phyloP scores from a whole-genome alignment of 805 yeast species.

The Saccharomycopsis sp. region DNA sequence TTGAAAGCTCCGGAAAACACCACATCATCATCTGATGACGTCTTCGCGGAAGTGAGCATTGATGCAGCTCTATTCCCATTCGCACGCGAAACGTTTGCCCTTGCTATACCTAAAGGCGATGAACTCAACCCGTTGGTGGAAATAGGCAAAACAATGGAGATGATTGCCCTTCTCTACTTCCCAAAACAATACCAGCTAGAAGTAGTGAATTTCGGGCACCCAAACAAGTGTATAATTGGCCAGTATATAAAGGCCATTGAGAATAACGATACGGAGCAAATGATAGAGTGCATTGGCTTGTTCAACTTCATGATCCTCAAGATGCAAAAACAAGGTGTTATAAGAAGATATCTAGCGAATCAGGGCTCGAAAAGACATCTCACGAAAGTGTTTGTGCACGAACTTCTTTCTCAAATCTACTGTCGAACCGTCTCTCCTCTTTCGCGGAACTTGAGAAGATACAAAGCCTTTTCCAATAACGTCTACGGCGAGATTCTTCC shows the following conservation, averaged over 20 bases:
- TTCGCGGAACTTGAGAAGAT: constrained; percentile 53
- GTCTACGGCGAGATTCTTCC: constrained; percentile 92
- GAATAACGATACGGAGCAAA: constrained; percentile 26
- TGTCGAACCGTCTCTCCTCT: constrained; percentile 74
- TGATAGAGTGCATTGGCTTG: constrained; percentile 32
- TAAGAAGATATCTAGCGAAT: constrained; percentile 28
- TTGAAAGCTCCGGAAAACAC: background rate
- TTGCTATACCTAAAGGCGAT: constrained; percentile 46
- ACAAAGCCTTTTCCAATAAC: constrained; percentile 82
- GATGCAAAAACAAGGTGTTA: constrained; percentile 31
- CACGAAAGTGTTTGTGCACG: constrained; percentile 49
- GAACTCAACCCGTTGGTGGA: constrained; percentile 60
- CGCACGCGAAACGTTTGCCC: constrained; percentile 42
- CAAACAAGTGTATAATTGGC: constrained; percentile 34
- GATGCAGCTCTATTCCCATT: constrained; percentile 34
- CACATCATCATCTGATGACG: background rate
- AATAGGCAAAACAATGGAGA: constrained; percentile 44
- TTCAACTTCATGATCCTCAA: constrained; percentile 37
- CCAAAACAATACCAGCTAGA: constrained; percentile 31
- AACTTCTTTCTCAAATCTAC: constrained; percentile 65
- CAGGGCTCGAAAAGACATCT: constrained; percentile 26
- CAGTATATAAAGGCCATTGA: constrained; percentile 31
- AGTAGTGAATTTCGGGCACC: constrained; percentile 31
- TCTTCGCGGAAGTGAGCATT: constrained; percentile 22
- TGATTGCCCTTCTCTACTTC: constrained; percentile 34